Evolutionary conservation across 2,329 filamentous ascomycete genomes (phyloP).

Genomic region (Sporothrix luriei): DNA sequence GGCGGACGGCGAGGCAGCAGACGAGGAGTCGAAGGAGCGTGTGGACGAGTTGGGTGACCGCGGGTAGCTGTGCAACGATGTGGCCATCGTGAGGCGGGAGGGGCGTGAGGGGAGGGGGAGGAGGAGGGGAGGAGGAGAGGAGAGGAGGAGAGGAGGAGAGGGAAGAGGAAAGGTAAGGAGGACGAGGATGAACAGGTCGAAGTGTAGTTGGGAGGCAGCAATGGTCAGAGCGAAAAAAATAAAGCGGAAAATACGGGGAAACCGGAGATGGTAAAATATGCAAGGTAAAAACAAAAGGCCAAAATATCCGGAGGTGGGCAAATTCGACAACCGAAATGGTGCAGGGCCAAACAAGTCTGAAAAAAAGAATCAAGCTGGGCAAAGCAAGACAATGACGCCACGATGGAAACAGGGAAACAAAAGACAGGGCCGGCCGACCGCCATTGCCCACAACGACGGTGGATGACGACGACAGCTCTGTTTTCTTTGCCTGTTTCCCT

Average conservation of each 20-base stretch:
- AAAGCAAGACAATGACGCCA: too few relatives aligned
- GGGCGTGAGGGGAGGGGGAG: not conserved
- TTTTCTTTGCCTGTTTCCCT: not conserved
- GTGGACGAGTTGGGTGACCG: conserved; percentile 65
- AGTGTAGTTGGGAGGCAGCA: not conserved
- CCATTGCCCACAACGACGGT: conserved; percentile 17
- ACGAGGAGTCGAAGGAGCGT: conserved; percentile 66
- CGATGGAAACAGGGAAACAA: not conserved
- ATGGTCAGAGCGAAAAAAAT: conserved; percentile 1
- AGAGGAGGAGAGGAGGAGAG: not conserved
- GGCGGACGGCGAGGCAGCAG: conserved; percentile 64
- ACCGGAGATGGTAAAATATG: not conserved
- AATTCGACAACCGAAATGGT: not conserved
- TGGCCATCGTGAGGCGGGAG: conserved; percentile 53
- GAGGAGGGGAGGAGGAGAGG: not conserved
- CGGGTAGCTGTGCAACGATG: conserved; percentile 60
- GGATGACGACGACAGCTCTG: not conserved
- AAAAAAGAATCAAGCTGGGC: not conserved
- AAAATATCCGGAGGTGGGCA: conserved; percentile 11
- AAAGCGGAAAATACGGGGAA: conserved; percentile 3
- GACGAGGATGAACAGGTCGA: not conserved
- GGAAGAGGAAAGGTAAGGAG: not conserved
- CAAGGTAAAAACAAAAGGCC: not conserved
- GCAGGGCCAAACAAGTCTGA: too few relatives aligned
- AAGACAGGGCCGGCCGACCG: not conserved